Evolutionary conservation across 2,329 filamentous ascomycete genomes (phyloP).

Genomic region (Hawksworthiomyces lignivorus): DNA sequence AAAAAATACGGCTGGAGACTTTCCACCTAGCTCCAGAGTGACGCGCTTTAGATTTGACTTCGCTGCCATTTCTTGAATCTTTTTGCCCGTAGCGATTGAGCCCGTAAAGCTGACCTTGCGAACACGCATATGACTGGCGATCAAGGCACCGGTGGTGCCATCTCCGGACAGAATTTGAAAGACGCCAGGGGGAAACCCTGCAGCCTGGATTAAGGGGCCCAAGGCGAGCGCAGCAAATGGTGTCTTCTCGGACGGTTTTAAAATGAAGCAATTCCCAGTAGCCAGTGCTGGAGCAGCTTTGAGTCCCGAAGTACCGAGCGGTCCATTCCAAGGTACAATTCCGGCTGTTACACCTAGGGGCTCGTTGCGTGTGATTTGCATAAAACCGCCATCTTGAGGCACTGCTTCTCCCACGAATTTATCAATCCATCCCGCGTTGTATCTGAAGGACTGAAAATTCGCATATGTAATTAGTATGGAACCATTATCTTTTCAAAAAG

Average conservation of each 20-base stretch:
- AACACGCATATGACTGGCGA: slow-evolving; percentile 25
- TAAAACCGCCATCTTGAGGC: slow-evolving; percentile 39
- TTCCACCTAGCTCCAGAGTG: slow-evolving; percentile 64
- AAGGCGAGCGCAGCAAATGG: slow-evolving; percentile 29
- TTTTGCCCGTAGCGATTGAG: slow-evolving; percentile 57
- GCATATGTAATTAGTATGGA: too few relatives aligned
- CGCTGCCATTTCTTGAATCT: slow-evolving; percentile 55
- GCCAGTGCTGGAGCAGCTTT: slow-evolving; percentile 34
- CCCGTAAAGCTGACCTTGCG: slow-evolving; percentile 64
- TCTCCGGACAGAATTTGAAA: slow-evolving; percentile 34
- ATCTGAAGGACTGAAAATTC: too few relatives aligned
- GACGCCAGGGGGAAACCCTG: slow-evolving; percentile 37
- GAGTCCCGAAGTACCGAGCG: slow-evolving; percentile 26
- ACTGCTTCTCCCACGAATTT: slow-evolving; percentile 30
- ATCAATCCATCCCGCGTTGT: slow-evolving; percentile 30
- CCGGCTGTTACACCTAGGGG: slow-evolving; percentile 23
- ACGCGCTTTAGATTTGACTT: slow-evolving; percentile 58
- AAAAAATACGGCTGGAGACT: slow-evolving; percentile 55
- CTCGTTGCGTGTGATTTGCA: slow-evolving; percentile 30
- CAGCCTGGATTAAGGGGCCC: slow-evolving; percentile 29
- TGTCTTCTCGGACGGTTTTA: slow-evolving; percentile 36
- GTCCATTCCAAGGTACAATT: slow-evolving; percentile 32
- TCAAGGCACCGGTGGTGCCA: slow-evolving; percentile 21
- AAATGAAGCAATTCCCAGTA: slow-evolving; percentile 33
- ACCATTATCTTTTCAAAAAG: too few relatives aligned